These are phyloP conservation scores for Ricinus communis DNA, from an alignment of 345 rosid species.

Conservation along the genomic window DNA sequence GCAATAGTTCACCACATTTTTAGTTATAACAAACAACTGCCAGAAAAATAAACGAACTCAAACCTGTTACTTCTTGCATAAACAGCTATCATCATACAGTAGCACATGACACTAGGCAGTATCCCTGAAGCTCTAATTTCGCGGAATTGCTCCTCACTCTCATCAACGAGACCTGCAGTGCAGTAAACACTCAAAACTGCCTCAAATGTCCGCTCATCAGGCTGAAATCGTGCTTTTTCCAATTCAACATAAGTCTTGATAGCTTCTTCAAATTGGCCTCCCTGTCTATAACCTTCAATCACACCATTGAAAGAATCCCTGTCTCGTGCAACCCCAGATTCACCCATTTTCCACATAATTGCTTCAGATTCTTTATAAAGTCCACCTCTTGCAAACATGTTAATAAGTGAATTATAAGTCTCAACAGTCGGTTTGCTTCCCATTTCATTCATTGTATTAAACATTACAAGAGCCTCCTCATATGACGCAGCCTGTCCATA, in stretches of 20 bases:
- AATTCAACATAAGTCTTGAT: conserved; percentile 78
- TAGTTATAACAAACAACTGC: background rate
- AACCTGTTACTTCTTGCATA: conserved; percentile 80
- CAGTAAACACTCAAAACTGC: conserved; percentile 81
- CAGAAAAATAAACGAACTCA: conserved; percentile 29
- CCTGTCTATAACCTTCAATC: conserved; percentile 92
- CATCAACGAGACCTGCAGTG: conserved; percentile 83
- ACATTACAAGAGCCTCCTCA: conserved; percentile 82
- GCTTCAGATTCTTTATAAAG: conserved; percentile 71
- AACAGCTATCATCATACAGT: conserved; percentile 94
- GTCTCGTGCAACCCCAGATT: conserved; percentile 60
- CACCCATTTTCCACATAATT: conserved; percentile 59
- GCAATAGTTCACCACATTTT: conserved; percentile 9
- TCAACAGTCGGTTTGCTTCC: conserved; percentile 73
- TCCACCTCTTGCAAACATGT: conserved; percentile 87
- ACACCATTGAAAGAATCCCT: conserved; percentile 82
- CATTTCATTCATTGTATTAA: conserved; percentile 85
- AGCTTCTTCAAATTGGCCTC: conserved; percentile 87
- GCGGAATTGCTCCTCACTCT: conserved; percentile 86
- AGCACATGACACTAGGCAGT: conserved; percentile 80
- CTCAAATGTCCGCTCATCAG: conserved; percentile 89
- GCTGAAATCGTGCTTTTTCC: conserved; percentile 81
- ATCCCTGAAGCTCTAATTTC: conserved; percentile 82
- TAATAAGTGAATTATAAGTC: conserved; percentile 76
- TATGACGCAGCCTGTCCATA: conserved; percentile 89